Evolutionary conservation across 495 filamentous ascomycete species (phyloP), one percentile per base, ranked within the genome.

Genomic region (Gamarada debralockiae): DNA sequence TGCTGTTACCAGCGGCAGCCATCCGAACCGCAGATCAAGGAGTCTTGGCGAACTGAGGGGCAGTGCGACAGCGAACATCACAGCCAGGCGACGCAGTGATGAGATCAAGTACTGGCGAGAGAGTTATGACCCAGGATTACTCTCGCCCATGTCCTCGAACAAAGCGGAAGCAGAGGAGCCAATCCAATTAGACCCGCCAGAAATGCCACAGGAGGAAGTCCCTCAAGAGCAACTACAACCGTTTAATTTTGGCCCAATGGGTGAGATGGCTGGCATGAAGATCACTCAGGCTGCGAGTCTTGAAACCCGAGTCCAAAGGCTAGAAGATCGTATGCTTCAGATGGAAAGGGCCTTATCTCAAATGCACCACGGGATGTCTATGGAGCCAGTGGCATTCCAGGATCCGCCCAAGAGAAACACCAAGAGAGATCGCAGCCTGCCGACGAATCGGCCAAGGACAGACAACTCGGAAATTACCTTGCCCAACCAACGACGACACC

Each of bases 81-180:
- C 49, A 10, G 56, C 62, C 12, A 70, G 78, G 31, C 70, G 77
- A 34, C 69, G 77, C 14, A 80, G 77, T 54, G 78, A 80, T 37
- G 78, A 82, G 60, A 79, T 80, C 21, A 75, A 75, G 18, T 79
- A 75, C 55, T 80, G 77, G 77, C 69, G 77, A 37, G 73, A 76
- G 60, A 78, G 75, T 20, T 77, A 75, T 53, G 70, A 73, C 25
- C 67, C 67, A 8, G 67, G 66, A 1, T 65, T 72, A 39, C 56
- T 73, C 49, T 80, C 77, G 6, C 71, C 75, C 13, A 57, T 77
- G 42, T 72, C 74, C 22, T 77, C 73, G 3, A 72, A 70, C 18
- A 65, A 67, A 8, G 69, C 50, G 21, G 67, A 74, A 39, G 60
- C 64, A 13, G 73, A 75, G 21, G 71, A 73, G 21, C 60, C 62